phyloP scores from a whole-genome alignment of 1,284 basidiomycete genomes.

The Trametes sp. region DNA sequence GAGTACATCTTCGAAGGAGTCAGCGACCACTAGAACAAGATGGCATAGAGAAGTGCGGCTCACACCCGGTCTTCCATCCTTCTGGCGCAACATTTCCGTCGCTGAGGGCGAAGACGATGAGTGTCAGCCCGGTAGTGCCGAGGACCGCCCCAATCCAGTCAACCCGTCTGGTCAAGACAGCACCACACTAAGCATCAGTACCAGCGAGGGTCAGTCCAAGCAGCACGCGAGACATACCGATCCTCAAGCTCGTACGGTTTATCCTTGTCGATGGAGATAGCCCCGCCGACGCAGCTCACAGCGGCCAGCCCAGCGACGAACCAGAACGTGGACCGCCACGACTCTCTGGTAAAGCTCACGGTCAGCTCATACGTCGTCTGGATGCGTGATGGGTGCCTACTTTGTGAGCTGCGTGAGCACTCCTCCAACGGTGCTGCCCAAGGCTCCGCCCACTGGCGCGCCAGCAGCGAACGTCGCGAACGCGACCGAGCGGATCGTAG shows the following conservation, averaged over 20 bases:
- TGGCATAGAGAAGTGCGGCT: conserved; percentile 38
- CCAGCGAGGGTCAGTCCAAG: background rate
- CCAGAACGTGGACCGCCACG: conserved; percentile 66
- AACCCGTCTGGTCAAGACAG: conserved; percentile 51
- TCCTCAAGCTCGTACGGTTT: conserved; percentile 56
- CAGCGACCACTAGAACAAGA: no score
- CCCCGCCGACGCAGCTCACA: conserved; percentile 48
- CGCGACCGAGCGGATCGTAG: conserved; percentile 69
- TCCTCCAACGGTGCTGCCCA: conserved; percentile 76
- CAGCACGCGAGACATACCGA: conserved; percentile 15
- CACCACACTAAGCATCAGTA: no score
- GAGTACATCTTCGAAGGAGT: conserved; percentile 56
- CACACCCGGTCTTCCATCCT: conserved; percentile 81
- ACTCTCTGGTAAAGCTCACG: conserved; percentile 34
- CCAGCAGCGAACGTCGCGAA: conserved; percentile 84
- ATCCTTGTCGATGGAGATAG: conserved; percentile 55
- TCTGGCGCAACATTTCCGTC: conserved; percentile 73
- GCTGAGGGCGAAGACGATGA: conserved; percentile 83
- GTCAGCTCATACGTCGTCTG: background rate
- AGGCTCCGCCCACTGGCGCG: conserved; percentile 77
- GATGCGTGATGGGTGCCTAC: conserved; percentile 29
- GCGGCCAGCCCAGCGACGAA: conserved; percentile 55
- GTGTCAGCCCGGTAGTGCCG: conserved; percentile 76
- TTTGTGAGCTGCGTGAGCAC: conserved; percentile 70
- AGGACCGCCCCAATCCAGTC: conserved; percentile 88